These are phyloP conservation scores for Melanopsichium pennsylvanicum DNA, from an alignment of 1,284 basidiomycete genomes.

Conservation along the genomic window DNA sequence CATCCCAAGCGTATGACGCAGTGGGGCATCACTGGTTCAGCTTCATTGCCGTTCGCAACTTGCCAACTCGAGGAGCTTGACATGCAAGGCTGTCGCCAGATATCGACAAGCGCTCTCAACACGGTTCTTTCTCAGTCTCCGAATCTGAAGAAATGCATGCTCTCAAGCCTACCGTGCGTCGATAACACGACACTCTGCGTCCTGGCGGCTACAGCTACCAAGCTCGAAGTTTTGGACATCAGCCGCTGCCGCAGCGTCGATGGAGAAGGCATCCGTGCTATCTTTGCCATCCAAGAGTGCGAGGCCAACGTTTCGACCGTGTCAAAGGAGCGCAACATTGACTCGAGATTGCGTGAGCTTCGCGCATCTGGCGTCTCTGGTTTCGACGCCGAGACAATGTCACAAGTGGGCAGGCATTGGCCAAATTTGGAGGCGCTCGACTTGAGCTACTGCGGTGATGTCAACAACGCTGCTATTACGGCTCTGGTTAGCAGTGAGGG, in stretches of 20 bases:
- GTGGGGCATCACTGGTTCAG: constrained; percentile 1
- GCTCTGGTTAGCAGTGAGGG: constrained; percentile 70
- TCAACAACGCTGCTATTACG: constrained; percentile 79
- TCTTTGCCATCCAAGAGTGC: constrained; percentile 36
- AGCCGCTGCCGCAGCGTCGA: constrained; percentile 77
- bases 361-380: constrained; percentile 74
- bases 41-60: not conserved
- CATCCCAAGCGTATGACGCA: constrained; percentile 6
- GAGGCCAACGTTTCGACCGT: constrained; percentile 7
- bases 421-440: constrained; percentile 79
- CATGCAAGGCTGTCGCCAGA: constrained; percentile 75
- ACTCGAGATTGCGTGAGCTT: constrained; percentile 65
- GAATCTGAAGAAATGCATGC: constrained; percentile 71
- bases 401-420: constrained; percentile 66
- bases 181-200: constrained; percentile 77
- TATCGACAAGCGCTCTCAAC: constrained; percentile 76
- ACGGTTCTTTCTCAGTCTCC: constrained; percentile 77
- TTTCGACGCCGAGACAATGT: constrained; percentile 73
- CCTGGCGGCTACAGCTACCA: constrained; percentile 72
- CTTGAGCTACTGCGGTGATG: constrained; percentile 72
- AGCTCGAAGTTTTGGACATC: constrained; percentile 75
- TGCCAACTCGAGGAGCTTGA: constrained; percentile 70
- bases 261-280: constrained; percentile 70
- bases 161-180: constrained; percentile 76
- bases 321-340: constrained; percentile 27